phyloP scores from a whole-genome alignment of 2,329 filamentous ascomycete species.

The Setomelanomma holmii region DNA sequence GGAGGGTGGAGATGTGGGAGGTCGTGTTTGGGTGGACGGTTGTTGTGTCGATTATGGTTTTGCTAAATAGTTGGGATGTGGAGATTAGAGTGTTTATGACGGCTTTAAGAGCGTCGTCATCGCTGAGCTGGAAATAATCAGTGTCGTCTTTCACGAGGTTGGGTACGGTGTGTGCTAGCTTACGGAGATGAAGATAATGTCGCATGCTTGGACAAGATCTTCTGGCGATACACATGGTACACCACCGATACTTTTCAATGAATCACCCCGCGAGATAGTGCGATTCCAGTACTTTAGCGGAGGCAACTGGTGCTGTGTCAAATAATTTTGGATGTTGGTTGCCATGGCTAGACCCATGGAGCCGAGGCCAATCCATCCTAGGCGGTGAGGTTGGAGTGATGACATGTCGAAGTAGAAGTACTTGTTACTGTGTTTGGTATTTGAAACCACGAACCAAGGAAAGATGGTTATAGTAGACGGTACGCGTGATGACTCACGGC shows the following conservation, averaged over 20 bases:
- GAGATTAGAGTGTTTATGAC: slow-evolving; percentile 40
- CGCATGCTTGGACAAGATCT: slow-evolving; percentile 27
- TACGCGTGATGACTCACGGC: background rate
- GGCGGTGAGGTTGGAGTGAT: background rate
- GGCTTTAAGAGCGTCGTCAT: slow-evolving; percentile 51
- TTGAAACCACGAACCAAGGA: too few relatives aligned
- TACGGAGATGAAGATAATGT: slow-evolving; percentile 47
- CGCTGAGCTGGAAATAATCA: slow-evolving; percentile 38
- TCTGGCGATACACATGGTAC: slow-evolving; percentile 18
- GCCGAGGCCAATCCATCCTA: slow-evolving; percentile 53
- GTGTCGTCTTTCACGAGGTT: background rate
- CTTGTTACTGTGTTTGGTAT: too few relatives aligned
- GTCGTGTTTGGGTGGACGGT: slow-evolving; percentile 59
- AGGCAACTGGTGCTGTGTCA: slow-evolving; percentile 27
- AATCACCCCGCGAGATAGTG: slow-evolving; percentile 55
- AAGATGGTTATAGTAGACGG: too few relatives aligned
- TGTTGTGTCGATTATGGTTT: slow-evolving; percentile 59
- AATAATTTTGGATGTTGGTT: slow-evolving; percentile 56
- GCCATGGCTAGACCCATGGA: slow-evolving; percentile 62
- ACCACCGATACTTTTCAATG: slow-evolving; percentile 37
- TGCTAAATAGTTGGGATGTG: slow-evolving; percentile 44
- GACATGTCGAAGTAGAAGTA: too few relatives aligned
- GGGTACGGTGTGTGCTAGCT: background rate
- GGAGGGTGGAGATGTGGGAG: slow-evolving; percentile 26
- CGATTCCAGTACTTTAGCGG: slow-evolving; percentile 55